Percentiles rank a stretch among this genome's conserved stretches.
phyloP scores from a whole-genome alignment of 768 basidiomycete species.

The Rhizopogon rudus region DNA sequence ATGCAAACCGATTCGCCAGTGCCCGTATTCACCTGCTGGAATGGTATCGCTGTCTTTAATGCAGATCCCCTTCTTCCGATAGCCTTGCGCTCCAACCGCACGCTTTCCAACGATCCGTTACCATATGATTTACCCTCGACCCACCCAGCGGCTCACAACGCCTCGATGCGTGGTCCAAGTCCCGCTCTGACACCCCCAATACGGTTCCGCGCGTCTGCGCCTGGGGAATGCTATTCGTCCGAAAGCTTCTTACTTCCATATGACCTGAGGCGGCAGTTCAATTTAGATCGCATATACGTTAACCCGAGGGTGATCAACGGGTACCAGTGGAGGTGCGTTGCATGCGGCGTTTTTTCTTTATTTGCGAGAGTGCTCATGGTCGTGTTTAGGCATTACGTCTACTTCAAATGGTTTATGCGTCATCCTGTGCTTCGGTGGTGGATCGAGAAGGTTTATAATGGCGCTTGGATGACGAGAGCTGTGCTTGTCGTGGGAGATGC shows the following conservation, averaged over 20 bases:
- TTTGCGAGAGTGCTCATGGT: not conserved
- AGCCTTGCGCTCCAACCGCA: constrained; percentile 30
- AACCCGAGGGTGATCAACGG: constrained; percentile 35
- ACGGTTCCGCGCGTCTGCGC: constrained; percentile 24
- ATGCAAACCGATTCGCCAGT: constrained; percentile 34
- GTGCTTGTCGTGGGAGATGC: constrained; percentile 33
- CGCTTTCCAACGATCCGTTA: constrained; percentile 30
- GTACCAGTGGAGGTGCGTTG: constrained; percentile 31
- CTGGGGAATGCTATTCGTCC: constrained; percentile 30
- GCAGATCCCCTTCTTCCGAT: constrained; percentile 38
- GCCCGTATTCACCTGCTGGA: constrained; percentile 43
- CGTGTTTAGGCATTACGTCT: constrained; percentile 19
- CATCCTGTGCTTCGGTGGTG: constrained; percentile 37
- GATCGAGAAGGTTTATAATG: constrained; percentile 31
- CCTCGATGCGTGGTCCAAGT: constrained; percentile 12
- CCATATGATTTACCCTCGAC: constrained; percentile 21
- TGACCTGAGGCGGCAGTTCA: constrained; percentile 35
- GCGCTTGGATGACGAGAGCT: constrained; percentile 32
- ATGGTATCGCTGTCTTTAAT: constrained; percentile 36
- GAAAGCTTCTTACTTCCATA: constrained; percentile 40
- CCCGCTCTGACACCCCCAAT: constrained; percentile 29
- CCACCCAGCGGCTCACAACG: constrained; percentile 21
- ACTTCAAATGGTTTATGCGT: constrained; percentile 33
- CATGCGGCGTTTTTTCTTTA: not conserved
- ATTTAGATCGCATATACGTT: constrained; percentile 29